phyloP scores from a whole-genome alignment of 2,329 filamentous ascomycete genomes.

The Bipolaris zeicola region DNA sequence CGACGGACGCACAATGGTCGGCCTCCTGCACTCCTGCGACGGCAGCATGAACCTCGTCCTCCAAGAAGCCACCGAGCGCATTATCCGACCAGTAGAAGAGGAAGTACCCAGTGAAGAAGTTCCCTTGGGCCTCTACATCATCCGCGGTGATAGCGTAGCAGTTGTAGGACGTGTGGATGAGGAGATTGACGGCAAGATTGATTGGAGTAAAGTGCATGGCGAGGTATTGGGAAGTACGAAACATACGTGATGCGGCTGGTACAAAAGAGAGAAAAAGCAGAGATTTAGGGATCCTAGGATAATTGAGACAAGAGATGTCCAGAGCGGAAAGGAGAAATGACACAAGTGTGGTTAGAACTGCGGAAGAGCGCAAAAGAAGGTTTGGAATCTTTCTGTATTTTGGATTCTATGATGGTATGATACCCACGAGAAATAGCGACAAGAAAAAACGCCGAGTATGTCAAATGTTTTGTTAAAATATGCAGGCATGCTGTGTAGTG shows the following conservation, averaged over 20 bases:
- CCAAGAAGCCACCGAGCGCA: conserved; percentile 80
- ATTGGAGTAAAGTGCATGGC: conserved; percentile 90
- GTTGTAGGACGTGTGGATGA: conserved; percentile 90
- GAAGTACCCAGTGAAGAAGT: conserved; percentile 79
- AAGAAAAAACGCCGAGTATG: conserved; percentile 25
- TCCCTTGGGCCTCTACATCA: conserved; percentile 85
- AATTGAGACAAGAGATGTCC: background rate
- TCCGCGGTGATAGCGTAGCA: conserved; percentile 93
- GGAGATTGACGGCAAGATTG: conserved; percentile 83
- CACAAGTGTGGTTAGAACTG: background rate
- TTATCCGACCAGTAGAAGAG: conserved; percentile 86
- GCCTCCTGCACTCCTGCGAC: conserved; percentile 83
- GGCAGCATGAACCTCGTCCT: conserved; percentile 93
- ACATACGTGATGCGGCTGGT: conserved; percentile 56
- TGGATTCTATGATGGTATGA: conserved; percentile 15
- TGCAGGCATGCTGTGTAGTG: background rate
- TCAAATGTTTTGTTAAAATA: conserved; percentile 4
- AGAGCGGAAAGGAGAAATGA: background rate
- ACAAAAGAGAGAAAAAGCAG: background rate
- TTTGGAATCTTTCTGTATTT: conserved; percentile 1
- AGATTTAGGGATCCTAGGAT: background rate
- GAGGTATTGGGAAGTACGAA: conserved; percentile 84
- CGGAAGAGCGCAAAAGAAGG: background rate
- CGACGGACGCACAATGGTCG: conserved; percentile 79
- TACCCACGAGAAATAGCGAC: conserved; percentile 22